These are phyloP conservation scores for Peltaster fructicola DNA, from an alignment of 2,329 filamentous ascomycete species.

Conservation along the genomic window DNA sequence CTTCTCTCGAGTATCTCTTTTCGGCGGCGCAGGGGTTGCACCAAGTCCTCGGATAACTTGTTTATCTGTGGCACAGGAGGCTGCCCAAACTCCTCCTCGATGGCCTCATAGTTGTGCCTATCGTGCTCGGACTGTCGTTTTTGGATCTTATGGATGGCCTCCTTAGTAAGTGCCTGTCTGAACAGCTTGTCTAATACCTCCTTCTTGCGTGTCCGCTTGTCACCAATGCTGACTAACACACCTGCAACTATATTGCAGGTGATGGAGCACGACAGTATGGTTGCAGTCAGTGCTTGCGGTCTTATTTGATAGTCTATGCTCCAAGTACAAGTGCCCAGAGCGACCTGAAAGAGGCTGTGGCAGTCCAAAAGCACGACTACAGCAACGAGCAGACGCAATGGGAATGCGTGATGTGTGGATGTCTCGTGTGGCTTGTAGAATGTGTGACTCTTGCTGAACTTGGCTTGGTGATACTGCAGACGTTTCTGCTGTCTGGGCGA, in stretches of 20 bases:
- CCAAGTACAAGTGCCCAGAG: constrained; percentile 64
- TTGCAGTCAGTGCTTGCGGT: constrained; percentile 56
- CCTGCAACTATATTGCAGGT: constrained; percentile 62
- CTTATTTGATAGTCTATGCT: constrained; percentile 53
- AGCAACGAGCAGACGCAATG: constrained; percentile 53
- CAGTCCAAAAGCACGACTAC: constrained; percentile 65
- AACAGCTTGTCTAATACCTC: constrained; percentile 64
- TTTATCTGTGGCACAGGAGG: too few relatives aligned
- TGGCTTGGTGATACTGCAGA: constrained; percentile 59
- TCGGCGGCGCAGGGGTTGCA: too few relatives aligned
- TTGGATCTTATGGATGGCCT: constrained; percentile 41
- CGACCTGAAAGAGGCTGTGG: constrained; percentile 65
- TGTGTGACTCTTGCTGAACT: constrained; percentile 66
- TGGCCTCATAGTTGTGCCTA: constrained; percentile 1
- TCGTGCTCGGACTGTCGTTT: too few relatives aligned
- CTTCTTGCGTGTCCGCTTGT: constrained; percentile 65
- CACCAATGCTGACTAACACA: constrained; percentile 58
- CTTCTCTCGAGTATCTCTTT: too few relatives aligned
- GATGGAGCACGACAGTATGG: constrained; percentile 65
- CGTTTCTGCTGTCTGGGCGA: constrained; percentile 46
- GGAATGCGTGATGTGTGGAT: constrained; percentile 62
- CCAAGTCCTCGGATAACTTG: too few relatives aligned
- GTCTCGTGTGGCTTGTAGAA: constrained; percentile 87
- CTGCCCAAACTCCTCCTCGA: constrained; percentile 2
- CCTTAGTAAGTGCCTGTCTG: constrained; percentile 54